Base-by-base conservation (phyloP, 1,284 basidiomycete genomes). In the Ustilago crameri region DNA sequence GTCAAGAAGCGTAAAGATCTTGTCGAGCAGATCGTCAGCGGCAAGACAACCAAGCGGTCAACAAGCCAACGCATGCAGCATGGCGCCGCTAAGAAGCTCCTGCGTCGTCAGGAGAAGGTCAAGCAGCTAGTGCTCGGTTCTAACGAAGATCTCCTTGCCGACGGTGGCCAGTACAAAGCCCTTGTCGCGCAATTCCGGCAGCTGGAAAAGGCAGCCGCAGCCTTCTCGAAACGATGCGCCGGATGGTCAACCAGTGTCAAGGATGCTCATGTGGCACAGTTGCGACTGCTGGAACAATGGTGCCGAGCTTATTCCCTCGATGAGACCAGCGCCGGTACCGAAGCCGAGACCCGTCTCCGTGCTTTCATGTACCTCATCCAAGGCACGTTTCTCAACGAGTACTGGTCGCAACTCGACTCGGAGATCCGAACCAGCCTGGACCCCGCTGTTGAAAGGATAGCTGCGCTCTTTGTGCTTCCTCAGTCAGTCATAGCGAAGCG, bases 1-100 rank as follows among this genome's bases (percentile, higher is more conserved):
- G 90, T 90, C 41, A 88, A 92, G 77, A 86, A 93, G 57, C 86
- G 93, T 23, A 90, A 90, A 72, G 94, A 96, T 81, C 89, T 94
- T 2, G 81, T 84, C 27, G 75, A 71, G 10, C 78, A 79, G n/a
- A 75, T 79, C 37, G 71, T 71, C 48, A 67, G 62, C 26, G 74
- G 63, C 60, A 71, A 70, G 41, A 22, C 50, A 2, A 35, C 66
- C 23, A 70, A 62, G 23, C 60, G 65, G 15, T 52, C 59, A 9
- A 62, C 69, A 9, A 64, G 70, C 40, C 71, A 74, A 22, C 60
- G 65, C 10, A 53, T 72, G 42, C 68, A 67, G 44, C 68, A 72
- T 20, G 69, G 64, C 30, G 66, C 64, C 40, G 72, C 62, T 15
- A 74, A 59, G 52, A 75, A 54, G 63, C 70, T 68, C 35, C 57